phyloP scores from a whole-genome alignment of 352 stramenopile genomes.

The Phytophthora hibernalis region DNA sequence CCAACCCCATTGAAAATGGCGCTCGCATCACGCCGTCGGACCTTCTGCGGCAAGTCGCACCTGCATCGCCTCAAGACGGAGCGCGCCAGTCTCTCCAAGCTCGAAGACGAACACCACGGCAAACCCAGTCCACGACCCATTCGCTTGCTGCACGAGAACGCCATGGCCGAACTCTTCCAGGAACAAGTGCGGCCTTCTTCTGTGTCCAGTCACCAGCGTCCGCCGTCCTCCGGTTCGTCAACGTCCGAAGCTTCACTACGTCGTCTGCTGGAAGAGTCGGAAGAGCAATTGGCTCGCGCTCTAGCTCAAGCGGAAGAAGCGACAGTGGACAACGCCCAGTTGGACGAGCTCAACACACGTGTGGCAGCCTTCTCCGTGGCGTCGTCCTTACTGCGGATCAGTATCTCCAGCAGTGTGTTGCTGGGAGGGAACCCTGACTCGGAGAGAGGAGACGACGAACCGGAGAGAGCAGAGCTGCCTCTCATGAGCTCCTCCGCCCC shows the following conservation, averaged over 20 bases:
- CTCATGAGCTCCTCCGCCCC: conserved; percentile 28
- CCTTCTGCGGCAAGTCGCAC: conserved; percentile 39
- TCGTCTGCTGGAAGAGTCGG: conserved; percentile 35
- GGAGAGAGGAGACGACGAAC: conserved; percentile 21
- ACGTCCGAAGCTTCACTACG: conserved; percentile 37
- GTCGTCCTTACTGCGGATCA: conserved; percentile 48
- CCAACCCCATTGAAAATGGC: conserved; percentile 29
- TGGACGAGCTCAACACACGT: conserved; percentile 52
- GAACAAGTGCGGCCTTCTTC: conserved; percentile 40
- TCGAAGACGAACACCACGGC: conserved; percentile 30
- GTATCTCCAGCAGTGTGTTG: conserved; percentile 51
- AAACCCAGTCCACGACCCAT: conserved; percentile 34
- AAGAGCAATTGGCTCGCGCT: conserved; percentile 32
- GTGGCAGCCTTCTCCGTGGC: conserved; percentile 43
- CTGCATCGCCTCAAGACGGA: conserved; percentile 38
- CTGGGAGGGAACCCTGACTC: conserved; percentile 4
- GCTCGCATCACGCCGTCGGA: conserved; percentile 33
- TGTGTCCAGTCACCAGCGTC: conserved; percentile 14
- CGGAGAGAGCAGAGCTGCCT: conserved; percentile 18
- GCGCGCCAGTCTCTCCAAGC: conserved; percentile 39
- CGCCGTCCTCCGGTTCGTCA: conserved; percentile 15
- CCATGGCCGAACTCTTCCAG: conserved; percentile 51
- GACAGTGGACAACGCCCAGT: conserved; percentile 31
- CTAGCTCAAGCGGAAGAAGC: conserved; percentile 33
- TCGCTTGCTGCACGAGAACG: conserved; percentile 46